Evolutionary conservation across 148 eudicot genomes (phyloP).

Genomic region (Pouteria glomerata): DNA sequence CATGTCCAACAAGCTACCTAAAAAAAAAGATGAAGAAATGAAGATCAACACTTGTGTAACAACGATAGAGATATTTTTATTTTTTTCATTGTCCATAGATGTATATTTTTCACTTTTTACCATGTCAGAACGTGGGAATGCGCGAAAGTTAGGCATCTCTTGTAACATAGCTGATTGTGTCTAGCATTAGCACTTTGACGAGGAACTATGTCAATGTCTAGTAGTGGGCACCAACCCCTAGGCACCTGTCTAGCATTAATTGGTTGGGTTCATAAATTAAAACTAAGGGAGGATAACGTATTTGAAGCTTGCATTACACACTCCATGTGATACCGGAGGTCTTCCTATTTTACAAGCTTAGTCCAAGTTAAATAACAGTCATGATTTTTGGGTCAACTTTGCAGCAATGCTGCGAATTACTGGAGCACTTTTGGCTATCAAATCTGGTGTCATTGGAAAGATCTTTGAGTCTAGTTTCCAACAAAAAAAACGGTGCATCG

Average conservation of each 20-base stretch:
- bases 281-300: too few relatives aligned
- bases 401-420: too few relatives aligned
- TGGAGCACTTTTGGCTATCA: too few relatives aligned
- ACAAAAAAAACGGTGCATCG: too few relatives aligned
- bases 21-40: neutral
- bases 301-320: too few relatives aligned
- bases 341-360: too few relatives aligned
- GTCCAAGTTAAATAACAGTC: too few relatives aligned
- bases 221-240: too few relatives aligned
- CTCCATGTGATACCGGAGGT: too few relatives aligned
- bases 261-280: neutral
- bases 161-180: neutral
- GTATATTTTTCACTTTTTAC: neutral
- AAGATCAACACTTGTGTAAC: neutral
- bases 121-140: neutral
- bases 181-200: neutral
- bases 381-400: too few relatives aligned
- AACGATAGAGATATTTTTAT: neutral
- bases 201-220: neutral
- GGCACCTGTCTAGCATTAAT: neutral
- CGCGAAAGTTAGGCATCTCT: neutral
- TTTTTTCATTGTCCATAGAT: neutral
- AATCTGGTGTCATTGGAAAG: too few relatives aligned
- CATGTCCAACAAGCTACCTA: neutral
- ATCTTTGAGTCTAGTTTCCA: too few relatives aligned